Evolutionary conservation across 2,329 filamentous ascomycete genomes (phyloP), one percentile per base, ranked within the genome.

Genomic region (Sporothrix inflata): DNA sequence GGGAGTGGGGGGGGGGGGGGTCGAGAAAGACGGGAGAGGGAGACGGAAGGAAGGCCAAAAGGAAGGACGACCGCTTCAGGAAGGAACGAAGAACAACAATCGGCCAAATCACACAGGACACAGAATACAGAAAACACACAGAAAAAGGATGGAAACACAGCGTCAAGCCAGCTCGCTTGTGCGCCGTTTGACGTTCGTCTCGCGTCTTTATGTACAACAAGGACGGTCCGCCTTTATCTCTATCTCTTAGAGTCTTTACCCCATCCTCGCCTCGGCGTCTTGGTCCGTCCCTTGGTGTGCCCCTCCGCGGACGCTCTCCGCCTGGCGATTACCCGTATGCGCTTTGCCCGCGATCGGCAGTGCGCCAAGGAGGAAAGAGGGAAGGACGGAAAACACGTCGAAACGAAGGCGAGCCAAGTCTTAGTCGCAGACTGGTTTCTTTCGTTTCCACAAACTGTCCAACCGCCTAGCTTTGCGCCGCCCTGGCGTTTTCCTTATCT

Each of bases 401-500:
- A 21, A 38, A 53, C 16, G 27, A 67, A 34, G 21, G 53, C 24
- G 30, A 34, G 30, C 30, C 30, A 34, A 34, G 30, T 34, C 30
- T 34, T 34, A 34, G 30, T 34, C n/a, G n/a, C n/a, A n/a, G n/a
- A 40, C 45, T 7, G 7, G 55, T 61, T 14, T n/a, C 30, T 12
- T 3, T n/a, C 55, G 55, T n/a, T 27, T n/a, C n/a, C n/a, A n/a
- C n/a, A n/a, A n/a, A n/a, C n/a, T n/a, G n/a, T n/a, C n/a, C n/a
- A 53, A 53, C 51, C 51, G 12, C 51, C 51, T 11, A 4, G 3
- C 21, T 55, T 55, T 55, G 51, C 51, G 51, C 51, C 51, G 27
- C 19, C 42, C 45, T 67, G 51, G 40, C 70, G 34, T 57, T 49
- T 51, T 34, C 45, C 70, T 69, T 72, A 72, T 72, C 70, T 72